Evolutionary conservation across 164 flowering plant species (phyloP).

Genomic region (Protea cynaroides): DNA sequence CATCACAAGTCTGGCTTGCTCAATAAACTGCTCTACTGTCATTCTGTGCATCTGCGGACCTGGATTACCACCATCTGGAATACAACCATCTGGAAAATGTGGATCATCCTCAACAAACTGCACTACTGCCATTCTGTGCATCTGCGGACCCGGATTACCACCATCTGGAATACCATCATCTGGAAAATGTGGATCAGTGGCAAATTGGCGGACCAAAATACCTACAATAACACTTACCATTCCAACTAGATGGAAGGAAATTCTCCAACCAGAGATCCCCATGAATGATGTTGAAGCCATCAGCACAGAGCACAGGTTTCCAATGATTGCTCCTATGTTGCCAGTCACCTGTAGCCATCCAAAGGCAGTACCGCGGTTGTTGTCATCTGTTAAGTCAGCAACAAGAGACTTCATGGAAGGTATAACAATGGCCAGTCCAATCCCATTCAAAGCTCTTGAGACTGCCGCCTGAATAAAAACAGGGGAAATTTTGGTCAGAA

Average conservation of each 20-base stretch:
- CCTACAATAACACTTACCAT: slow-evolving; percentile 62
- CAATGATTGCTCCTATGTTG: slow-evolving; percentile 68
- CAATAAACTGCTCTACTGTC: slow-evolving; percentile 46
- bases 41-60: slow-evolving; percentile 26
- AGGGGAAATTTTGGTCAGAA: neutral
- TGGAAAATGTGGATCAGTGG: slow-evolving; percentile 61
- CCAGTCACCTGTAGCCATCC: slow-evolving; percentile 93
- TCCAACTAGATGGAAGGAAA: slow-evolving; percentile 75
- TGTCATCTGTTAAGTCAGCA: slow-evolving; percentile 82
- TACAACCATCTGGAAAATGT: slow-evolving; percentile 29
- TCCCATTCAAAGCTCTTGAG: slow-evolving; percentile 83
- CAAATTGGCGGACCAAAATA: slow-evolving; percentile 49
- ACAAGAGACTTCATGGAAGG: slow-evolving; percentile 92
- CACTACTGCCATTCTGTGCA: slow-evolving; percentile 39
- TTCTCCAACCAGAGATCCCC: slow-evolving; percentile 88
- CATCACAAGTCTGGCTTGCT: slow-evolving; percentile 64
- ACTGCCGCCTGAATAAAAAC: slow-evolving; percentile 55
- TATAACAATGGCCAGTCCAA: slow-evolving; percentile 83
- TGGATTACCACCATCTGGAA: slow-evolving; percentile 10
- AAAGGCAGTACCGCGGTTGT: slow-evolving; percentile 75
- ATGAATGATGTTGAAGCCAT: slow-evolving; percentile 62
- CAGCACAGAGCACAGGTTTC: slow-evolving; percentile 61
- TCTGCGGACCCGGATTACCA: slow-evolving; percentile 17
- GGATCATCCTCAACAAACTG: slow-evolving; percentile 91
- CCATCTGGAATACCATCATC: slow-evolving; percentile 16